Evolutionary conservation across 352 stramenopile species (phyloP).

Genomic region (Phytophthora tubulina): DNA sequence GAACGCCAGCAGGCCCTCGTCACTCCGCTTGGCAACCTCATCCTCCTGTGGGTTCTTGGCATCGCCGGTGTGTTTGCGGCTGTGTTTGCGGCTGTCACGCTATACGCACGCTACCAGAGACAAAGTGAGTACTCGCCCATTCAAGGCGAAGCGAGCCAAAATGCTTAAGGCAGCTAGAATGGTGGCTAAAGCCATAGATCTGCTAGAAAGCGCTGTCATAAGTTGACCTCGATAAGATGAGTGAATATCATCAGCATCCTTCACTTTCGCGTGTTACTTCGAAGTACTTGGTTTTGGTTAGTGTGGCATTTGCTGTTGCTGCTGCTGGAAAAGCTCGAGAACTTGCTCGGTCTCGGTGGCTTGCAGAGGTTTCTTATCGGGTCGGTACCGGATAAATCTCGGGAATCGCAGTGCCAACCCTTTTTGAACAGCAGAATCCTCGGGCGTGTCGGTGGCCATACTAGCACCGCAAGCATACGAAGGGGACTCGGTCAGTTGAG

Average conservation of each 20-base stretch:
- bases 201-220: slow-evolving; percentile 16
- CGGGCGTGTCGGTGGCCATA: not conserved
- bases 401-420: slow-evolving; percentile 99
- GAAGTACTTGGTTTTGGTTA: not conserved
- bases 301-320: slow-evolving; percentile 40
- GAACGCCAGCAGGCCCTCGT: slow-evolving; percentile 30
- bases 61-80: slow-evolving; percentile 22
- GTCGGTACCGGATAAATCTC: slow-evolving; percentile 95
- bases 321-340: slow-evolving; percentile 65
- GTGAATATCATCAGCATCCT: not conserved
- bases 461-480: slow-evolving; percentile 93
- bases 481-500: slow-evolving; percentile 97
- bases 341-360: slow-evolving; percentile 97
- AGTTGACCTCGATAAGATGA: slow-evolving; percentile 16
- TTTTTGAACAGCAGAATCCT: slow-evolving; percentile 41
- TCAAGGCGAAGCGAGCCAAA: slow-evolving; percentile 7
- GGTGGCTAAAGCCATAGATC: slow-evolving; percentile 2
- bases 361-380: slow-evolving; percentile 96
- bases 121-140: slow-evolving; percentile 30
- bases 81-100: slow-evolving; percentile 13
- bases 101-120: slow-evolving; percentile 27
- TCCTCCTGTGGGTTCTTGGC: slow-evolving; percentile 32
- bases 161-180: slow-evolving; percentile 14
- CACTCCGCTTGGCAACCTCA: slow-evolving; percentile 26
- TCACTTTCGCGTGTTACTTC: not conserved